Conservation (phyloP, 2,329 filamentous ascomycete genomes). For the Neonectria coccinea region DNA sequence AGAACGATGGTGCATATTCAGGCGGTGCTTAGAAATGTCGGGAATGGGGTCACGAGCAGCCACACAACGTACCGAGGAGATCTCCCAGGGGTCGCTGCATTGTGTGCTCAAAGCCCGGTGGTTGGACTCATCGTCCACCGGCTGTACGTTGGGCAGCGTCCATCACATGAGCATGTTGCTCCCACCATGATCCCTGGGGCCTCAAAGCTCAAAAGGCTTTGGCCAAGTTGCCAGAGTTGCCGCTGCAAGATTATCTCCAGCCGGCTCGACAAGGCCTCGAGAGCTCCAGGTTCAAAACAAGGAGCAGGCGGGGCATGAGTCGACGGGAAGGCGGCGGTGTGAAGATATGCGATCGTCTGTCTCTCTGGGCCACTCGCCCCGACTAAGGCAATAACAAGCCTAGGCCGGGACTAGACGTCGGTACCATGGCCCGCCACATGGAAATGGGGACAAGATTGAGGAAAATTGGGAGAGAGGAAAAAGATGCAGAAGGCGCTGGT, state of each 20-base stretch:
- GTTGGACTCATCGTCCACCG: conserved; percentile 11
- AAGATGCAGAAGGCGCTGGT: conserved; percentile 3
- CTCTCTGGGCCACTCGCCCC: not conserved
- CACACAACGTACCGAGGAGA: not conserved
- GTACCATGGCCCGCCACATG: conserved; percentile 8
- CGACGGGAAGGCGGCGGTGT: conserved; percentile 24
- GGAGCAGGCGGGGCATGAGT: not conserved
- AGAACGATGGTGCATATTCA: not conserved
- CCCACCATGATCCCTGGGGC: not conserved
- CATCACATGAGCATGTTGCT: conserved; percentile 5
- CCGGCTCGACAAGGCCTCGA: not conserved
- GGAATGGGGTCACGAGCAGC: conserved; percentile 1
- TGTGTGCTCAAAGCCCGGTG: not conserved
- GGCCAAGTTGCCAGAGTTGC: not conserved
- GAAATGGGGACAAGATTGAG: not conserved
- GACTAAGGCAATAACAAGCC: not conserved
- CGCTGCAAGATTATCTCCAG: conserved; percentile 18
- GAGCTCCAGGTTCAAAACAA: not conserved
- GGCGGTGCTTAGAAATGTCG: not conserved
- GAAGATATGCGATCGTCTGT: conserved; percentile 13
- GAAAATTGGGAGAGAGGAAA: conserved; percentile 1
- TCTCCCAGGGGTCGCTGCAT: not conserved
- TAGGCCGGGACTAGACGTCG: not conserved
- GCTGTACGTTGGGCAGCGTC: not conserved
- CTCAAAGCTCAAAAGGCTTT: not conserved